Base-by-base conservation (phyloP, 129 eudicot genomes). In the Gnaphalium uliginosum region DNA sequence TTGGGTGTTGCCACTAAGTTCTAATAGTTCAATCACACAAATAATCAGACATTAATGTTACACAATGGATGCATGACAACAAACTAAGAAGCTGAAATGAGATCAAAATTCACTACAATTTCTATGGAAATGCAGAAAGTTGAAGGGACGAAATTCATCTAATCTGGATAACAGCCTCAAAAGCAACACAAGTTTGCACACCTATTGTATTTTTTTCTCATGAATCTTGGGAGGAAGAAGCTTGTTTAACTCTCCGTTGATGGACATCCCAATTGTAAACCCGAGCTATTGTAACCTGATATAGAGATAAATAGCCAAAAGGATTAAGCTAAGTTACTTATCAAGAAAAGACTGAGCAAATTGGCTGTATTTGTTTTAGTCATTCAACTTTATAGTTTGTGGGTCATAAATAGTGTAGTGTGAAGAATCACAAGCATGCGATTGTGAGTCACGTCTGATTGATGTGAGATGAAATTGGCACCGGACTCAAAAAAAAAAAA, bases 261-360 rank as follows among this genome's bases (percentile, higher is more conserved):
- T 91, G 99, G 35, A 94, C 97, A 80, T 90, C 97, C 98, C 99
- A 94, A 68, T 94, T 94, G 83, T 88, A 94, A 46, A 94, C 93
- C 33, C 99, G 99, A 50, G 99, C 99, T 66, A 91, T 89, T 9
- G 99, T 90, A 61, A 94, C 99, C 99, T 94, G 88, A 70, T 24
- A 50, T 60, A 70, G 22, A 79, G 32, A 37, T 72, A 43, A 66
- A 77, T 56, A 25, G 68, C 39, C 41, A 63, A 63, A 63, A 26
- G 68, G 41, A 63, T 27, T 6, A 63, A 63, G 35, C 8, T 27
- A 63, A 63, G 30, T 60, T 4, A 60, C 66, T 60, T 63, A 17
- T 15, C 2, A 15, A 63, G 11, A 33, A 6, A 14, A 46, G n/a
- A 14, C 53, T 29, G 22, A 26, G 68, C 17, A 32, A 63, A 8